Evolutionary conservation across 768 basidiomycete species (phyloP).

Genomic region (Lactifluus piperatus): DNA sequence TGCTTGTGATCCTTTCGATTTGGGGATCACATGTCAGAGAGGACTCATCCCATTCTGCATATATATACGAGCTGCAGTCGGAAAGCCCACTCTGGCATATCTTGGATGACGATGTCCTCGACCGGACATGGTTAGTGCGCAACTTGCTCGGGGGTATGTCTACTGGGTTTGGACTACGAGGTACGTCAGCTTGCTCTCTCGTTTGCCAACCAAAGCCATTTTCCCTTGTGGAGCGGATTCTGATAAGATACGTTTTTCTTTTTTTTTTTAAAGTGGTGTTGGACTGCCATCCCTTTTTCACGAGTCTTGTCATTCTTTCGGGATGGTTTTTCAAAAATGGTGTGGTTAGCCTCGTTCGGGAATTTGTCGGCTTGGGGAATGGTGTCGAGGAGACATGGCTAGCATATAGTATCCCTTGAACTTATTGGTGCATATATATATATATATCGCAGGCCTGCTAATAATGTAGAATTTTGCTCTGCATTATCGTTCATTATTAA

Average conservation of each 20-base stretch:
- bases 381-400: constrained; percentile 61
- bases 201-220: neutral
- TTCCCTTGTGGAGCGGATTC: neutral
- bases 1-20: constrained; percentile 73
- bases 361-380: constrained; percentile 57
- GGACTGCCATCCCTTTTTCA: constrained; percentile 66
- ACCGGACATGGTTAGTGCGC: constrained; percentile 77
- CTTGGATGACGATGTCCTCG: constrained; percentile 64
- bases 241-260: neutral
- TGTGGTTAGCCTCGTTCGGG: constrained; percentile 50
- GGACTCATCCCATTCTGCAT: constrained; percentile 5
- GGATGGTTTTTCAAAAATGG: constrained; percentile 69
- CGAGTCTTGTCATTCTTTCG: constrained; percentile 58
- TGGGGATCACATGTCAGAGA: constrained; percentile 49
- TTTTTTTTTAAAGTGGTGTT: constrained; percentile 62
- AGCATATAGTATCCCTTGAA: constrained; percentile 69
- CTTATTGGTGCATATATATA: too few relatives aligned
- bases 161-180: constrained; percentile 77
- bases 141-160: constrained; percentile 83
- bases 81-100: constrained; percentile 38
- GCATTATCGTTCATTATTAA: too few relatives aligned
- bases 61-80: constrained; percentile 24
- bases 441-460: too few relatives aligned
- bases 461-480: too few relatives aligned
- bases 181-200: constrained; percentile 32